phyloP scores from a whole-genome alignment of 1,284 basidiomycete species.

The Trichosporon asahii region DNA sequence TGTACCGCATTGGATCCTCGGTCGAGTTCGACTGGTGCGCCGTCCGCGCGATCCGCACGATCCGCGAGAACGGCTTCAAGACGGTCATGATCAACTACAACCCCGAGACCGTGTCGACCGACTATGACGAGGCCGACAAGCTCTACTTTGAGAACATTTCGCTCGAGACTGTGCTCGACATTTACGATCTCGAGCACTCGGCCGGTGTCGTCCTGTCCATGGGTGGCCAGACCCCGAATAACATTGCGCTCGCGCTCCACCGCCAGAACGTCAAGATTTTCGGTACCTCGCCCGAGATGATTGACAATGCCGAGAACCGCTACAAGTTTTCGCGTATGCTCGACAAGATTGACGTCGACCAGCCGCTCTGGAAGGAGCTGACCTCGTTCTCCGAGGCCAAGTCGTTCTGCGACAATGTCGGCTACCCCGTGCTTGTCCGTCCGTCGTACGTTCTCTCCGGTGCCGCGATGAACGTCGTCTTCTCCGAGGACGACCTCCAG shows the following conservation, averaged over 20 bases:
- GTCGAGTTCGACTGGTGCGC: conserved; percentile 99
- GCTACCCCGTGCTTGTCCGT: conserved; percentile 92
- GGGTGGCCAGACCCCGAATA: conserved; percentile 98
- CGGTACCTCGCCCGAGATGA: conserved; percentile 98
- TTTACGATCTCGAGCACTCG: conserved; percentile 87
- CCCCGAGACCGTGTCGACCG: conserved; percentile 97
- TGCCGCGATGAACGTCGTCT: conserved; percentile 99
- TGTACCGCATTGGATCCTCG: conserved; percentile 96
- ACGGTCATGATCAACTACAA: conserved; percentile 99
- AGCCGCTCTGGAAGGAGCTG: conserved; percentile 95
- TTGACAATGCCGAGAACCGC: conserved; percentile 97
- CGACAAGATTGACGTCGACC: conserved; percentile 96
- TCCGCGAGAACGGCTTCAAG: conserved; percentile 88
- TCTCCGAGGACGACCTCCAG: conserved; percentile 81
- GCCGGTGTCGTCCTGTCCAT: conserved; percentile 93
- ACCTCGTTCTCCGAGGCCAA: conserved; percentile 86
- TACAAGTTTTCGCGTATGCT: conserved; percentile 99
- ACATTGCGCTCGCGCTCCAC: conserved; percentile 88
- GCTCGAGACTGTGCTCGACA: conserved; percentile 92
- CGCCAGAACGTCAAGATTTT: conserved; percentile 97
- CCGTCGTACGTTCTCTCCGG: conserved; percentile 98
- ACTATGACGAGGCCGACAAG: conserved; percentile 97
- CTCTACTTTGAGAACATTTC: conserved; percentile 99
- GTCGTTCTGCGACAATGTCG: conserved; percentile 82
- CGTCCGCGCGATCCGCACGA: conserved; percentile 90